These are phyloP conservation scores for Phyllosticta citrichinensis DNA, from an alignment of 2,329 filamentous ascomycete species.

Conservation along the genomic window DNA sequence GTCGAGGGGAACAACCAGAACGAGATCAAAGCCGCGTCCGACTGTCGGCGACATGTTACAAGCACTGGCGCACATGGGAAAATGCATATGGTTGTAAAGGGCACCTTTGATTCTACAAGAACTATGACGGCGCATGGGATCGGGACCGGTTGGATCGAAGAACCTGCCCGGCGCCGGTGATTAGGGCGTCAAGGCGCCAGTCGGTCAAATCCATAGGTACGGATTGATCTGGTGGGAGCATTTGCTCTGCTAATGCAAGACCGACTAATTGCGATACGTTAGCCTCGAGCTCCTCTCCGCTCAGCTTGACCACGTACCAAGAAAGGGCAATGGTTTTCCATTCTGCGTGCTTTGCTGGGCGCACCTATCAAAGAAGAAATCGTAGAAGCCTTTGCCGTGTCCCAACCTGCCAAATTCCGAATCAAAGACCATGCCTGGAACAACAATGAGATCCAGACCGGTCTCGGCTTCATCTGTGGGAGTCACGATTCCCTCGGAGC, in stretches of 20 bases:
- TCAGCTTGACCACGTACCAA: slow-evolving; percentile 34
- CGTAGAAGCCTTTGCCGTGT: slow-evolving; percentile 95
- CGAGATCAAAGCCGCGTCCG: neutral
- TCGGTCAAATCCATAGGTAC: slow-evolving; percentile 71
- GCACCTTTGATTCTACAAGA: slow-evolving; percentile 1
- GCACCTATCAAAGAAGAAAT: slow-evolving; percentile 80
- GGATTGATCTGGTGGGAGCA: slow-evolving; percentile 54
- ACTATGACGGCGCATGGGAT: neutral
- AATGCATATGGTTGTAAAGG: neutral
- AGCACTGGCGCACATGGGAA: slow-evolving; percentile 3
- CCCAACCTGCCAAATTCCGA: slow-evolving; percentile 64
- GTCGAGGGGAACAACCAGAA: neutral
- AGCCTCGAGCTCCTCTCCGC: neutral
- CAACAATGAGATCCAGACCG: slow-evolving; percentile 72
- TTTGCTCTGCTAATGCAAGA: slow-evolving; percentile 76
- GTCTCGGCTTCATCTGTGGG: slow-evolving; percentile 14
- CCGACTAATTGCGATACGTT: slow-evolving; percentile 45
- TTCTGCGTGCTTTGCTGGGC: slow-evolving; percentile 30
- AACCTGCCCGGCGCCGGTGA: slow-evolving; percentile 57
- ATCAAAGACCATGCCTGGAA: slow-evolving; percentile 93
- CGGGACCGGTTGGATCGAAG: slow-evolving; percentile 16
- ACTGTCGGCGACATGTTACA: slow-evolving; percentile 1
- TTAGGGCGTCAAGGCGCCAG: slow-evolving; percentile 66
- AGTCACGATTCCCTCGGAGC: slow-evolving; percentile 28
- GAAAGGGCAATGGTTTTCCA: slow-evolving; percentile 42